Conservation (phyloP, 148 eudicot species). For the Silene uniflora region DNA sequence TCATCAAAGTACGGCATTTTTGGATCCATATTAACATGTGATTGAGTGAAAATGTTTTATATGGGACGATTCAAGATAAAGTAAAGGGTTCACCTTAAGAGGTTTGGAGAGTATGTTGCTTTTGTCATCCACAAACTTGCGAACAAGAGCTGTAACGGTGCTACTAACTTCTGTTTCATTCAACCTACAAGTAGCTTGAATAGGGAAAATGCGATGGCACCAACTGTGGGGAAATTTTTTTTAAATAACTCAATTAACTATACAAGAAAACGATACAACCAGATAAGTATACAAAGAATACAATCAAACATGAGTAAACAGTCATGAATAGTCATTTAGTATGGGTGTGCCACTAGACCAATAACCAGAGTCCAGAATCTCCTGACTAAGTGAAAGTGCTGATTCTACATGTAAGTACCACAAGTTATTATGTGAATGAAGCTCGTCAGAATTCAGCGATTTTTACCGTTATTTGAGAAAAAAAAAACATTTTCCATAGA, state of each 20-base stretch:
- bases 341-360: neutral
- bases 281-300: neutral
- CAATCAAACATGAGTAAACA: neutral
- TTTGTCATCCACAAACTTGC: slow-evolving; percentile 43
- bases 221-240: slow-evolving; percentile 52
- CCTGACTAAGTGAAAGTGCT: neutral
- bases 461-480: too few relatives aligned
- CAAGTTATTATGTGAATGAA: neutral
- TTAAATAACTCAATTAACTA: too few relatives aligned
- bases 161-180: slow-evolving; percentile 50
- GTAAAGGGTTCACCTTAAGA: slow-evolving; percentile 48
- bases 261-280: neutral
- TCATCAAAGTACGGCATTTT: neutral
- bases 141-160: slow-evolving; percentile 54
- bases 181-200: slow-evolving; percentile 73
- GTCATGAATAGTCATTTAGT: neutral
- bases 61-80: neutral
- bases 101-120: slow-evolving; percentile 36
- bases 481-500: too few relatives aligned
- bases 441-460: too few relatives aligned
- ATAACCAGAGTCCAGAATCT: neutral
- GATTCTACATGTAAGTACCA: neutral
- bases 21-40: neutral
- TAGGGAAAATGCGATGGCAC: slow-evolving; percentile 82
- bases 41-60: neutral